Base-by-base conservation (phyloP, 306 rosid genomes). In the Astragalus glycyphyllos region DNA sequence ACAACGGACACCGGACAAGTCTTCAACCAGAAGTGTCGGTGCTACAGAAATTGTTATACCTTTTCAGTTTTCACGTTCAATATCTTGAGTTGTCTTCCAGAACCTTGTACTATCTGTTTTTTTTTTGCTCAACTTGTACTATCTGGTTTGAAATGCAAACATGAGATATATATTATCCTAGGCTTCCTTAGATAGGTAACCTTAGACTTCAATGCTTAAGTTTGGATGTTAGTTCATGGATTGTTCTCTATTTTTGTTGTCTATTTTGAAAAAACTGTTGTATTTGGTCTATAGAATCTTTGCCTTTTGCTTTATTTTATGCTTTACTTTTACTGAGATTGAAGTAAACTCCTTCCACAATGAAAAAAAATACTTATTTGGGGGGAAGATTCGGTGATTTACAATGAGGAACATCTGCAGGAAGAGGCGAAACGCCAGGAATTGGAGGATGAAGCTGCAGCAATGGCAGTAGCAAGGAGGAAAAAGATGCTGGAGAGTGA, bases 401-500 rank as follows among this genome's bases (percentile, higher is more conserved):
- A 78, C 12, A 71, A 53, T 8, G 23, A 75, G 12, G 29, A 12
- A 8, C 31, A 32, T 62, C 53, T 74, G 56, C 84, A 92, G 96
- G 96, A 86, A 79, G 92, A 85, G 77, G 90, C 84, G 11, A 79
- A 85, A 72, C 67, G 68, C 41, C 89, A 81, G 71, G 83, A 85
- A 77, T 71, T 68, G 71, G 86, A 82, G 84, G 53, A 88, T 78
- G 66, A 80, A 77, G 93, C 61, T 11, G 90, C 87, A n/a, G 90
- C 85, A 6, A 62, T 80, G 76, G 97, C 90, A 1, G 87, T 88
- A 75, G 73, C 73, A 16, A 82, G 73, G 79, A 90, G 96, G 86
- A 87, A 87, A 79, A 82, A 14, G 87, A 82, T 92, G 92, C 75
- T 92, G 79, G 88, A 88, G 81, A 68, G 69, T 42, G 98, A 92